Conservation (phyloP, 352 stramenopile genomes). For the Discostella stelligera region DNA sequence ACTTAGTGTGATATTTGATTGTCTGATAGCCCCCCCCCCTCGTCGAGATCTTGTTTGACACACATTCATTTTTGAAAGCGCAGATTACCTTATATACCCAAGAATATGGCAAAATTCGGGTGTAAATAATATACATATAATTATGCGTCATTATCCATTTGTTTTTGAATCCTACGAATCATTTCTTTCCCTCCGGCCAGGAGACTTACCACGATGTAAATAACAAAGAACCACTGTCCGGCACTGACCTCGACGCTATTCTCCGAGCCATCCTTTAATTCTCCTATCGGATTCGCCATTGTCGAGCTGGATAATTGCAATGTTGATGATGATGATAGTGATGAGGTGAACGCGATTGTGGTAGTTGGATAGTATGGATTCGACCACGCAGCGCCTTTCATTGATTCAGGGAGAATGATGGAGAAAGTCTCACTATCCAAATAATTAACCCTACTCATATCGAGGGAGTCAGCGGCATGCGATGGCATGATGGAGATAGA, state of each 20-base stretch:
- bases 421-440: background rate
- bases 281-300: slow-evolving; percentile 18
- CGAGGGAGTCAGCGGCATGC: background rate
- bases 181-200: slow-evolving; percentile 43
- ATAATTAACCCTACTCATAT: background rate
- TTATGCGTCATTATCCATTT: slow-evolving; percentile 14
- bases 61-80: too few relatives aligned
- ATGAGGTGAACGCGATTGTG: background rate
- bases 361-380: background rate
- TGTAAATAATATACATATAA: background rate
- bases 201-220: slow-evolving; percentile 38
- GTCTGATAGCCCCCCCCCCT: too few relatives aligned
- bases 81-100: background rate
- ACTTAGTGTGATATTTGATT: background rate
- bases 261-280: slow-evolving; percentile 13
- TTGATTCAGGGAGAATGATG: background rate
- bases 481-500: background rate
- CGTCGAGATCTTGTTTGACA: too few relatives aligned
- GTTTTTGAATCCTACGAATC: slow-evolving; percentile 26
- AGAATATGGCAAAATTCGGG: background rate
- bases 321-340: slow-evolving; percentile 2
- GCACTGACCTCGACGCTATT: slow-evolving; percentile 19
- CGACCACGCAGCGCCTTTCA: background rate
- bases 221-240: slow-evolving; percentile 47
- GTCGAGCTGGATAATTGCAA: slow-evolving; percentile 13